Evolutionary conservation across 2,329 filamentous ascomycete species (phyloP).

Genomic region (Ophiostoma himal-ulmi): DNA sequence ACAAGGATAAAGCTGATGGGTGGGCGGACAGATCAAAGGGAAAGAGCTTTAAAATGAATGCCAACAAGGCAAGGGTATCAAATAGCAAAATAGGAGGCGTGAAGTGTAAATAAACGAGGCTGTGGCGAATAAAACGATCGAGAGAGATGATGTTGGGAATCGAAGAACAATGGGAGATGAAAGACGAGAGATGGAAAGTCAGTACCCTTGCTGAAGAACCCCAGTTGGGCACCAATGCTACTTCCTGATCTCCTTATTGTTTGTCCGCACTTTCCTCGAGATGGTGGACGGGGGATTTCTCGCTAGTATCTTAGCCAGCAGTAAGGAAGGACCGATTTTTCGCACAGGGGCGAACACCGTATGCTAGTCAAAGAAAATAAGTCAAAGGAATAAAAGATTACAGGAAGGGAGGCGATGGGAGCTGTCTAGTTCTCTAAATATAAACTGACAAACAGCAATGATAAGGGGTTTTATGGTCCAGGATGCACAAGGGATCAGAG

Average conservation of each 20-base stretch:
- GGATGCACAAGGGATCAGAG: background rate
- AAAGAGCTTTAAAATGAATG: constrained; percentile 1
- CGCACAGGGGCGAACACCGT: constrained; percentile 8
- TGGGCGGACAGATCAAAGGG: background rate
- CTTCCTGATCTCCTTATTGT: constrained; percentile 10
- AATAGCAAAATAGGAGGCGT: background rate
- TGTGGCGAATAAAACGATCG: background rate
- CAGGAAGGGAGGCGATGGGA: background rate
- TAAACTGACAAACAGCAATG: constrained; percentile 4
- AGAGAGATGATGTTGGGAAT: background rate
- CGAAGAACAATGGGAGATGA: background rate
- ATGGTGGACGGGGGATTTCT: constrained; percentile 5
- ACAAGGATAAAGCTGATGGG: background rate
- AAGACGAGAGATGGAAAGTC: background rate
- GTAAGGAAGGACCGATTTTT: constrained; percentile 10
- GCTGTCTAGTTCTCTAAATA: background rate
- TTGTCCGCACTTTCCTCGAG: constrained; percentile 1
- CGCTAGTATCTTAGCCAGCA: background rate
- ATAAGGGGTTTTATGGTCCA: constrained; percentile 4
- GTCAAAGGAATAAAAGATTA: background rate
- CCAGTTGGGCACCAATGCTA: constrained; percentile 1
- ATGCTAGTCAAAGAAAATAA: background rate
- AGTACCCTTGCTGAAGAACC: background rate
- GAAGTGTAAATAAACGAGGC: constrained; percentile 2
- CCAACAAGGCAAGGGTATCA: background rate